A percentile compares a stretch with the other conserved stretches of the same genome.
phyloP scores from a whole-genome alignment of 2,329 filamentous ascomycete genomes.

The Fusarium sp. region DNA sequence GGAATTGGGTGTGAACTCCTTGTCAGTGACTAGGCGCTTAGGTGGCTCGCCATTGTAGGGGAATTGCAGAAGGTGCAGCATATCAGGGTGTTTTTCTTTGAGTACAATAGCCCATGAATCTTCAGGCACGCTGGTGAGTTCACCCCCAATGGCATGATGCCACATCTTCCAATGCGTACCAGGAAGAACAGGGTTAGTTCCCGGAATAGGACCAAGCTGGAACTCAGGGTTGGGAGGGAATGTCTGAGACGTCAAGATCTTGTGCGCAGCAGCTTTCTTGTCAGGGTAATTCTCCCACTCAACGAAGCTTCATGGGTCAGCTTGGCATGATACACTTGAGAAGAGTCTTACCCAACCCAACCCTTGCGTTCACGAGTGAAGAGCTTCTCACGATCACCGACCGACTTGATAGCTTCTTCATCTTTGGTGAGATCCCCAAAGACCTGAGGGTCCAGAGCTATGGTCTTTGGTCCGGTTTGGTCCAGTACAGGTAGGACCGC shows the following conservation, averaged over 20 bases:
- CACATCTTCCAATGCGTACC: conserved; percentile 66
- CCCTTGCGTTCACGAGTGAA: conserved; percentile 43
- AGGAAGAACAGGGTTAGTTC: conserved; percentile 64
- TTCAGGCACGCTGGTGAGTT: conserved; percentile 58
- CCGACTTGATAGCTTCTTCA: conserved; percentile 50
- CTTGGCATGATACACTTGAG: neutral
- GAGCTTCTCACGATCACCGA: conserved; percentile 47
- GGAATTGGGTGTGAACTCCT: conserved; percentile 66
- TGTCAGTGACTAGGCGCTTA: conserved; percentile 62
- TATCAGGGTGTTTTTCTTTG: conserved; percentile 65
- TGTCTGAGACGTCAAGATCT: conserved; percentile 50
- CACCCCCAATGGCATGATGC: conserved; percentile 58
- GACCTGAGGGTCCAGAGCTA: conserved; percentile 38
- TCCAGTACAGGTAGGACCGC: conserved; percentile 57
- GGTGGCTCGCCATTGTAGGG: conserved; percentile 71
- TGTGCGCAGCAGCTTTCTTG: conserved; percentile 67
- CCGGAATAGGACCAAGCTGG: conserved; percentile 62
- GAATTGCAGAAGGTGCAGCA: conserved; percentile 69
- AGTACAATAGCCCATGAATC: conserved; percentile 65
- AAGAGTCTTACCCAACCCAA: conserved; percentile 43
- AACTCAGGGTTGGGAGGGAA: conserved; percentile 59
- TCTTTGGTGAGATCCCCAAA: conserved; percentile 49
- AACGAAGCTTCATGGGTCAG: conserved; percentile 57
- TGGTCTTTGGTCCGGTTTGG: conserved; percentile 51
- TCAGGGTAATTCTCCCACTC: conserved; percentile 76